Evolutionary conservation across 2,329 filamentous ascomycete species (phyloP).

Genomic region (Teratosphaeriaceae sp.): DNA sequence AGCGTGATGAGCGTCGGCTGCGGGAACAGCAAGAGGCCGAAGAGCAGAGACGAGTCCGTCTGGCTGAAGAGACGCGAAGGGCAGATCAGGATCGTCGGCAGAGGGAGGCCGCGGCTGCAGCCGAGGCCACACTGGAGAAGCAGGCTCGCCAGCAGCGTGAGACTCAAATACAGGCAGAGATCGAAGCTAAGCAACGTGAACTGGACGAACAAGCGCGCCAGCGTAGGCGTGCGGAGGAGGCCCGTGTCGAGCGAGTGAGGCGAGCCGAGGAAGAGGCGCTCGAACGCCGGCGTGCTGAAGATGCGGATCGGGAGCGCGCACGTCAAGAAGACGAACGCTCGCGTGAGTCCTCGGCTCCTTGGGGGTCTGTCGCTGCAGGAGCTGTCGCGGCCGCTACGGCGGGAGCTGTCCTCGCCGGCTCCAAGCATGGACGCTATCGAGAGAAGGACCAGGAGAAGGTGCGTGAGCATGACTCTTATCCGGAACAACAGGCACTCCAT

Average conservation of each 20-base stretch:
- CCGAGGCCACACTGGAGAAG: slow-evolving; percentile 7
- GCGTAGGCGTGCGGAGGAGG: slow-evolving; percentile 9
- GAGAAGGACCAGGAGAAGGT: slow-evolving; percentile 14
- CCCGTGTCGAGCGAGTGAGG: slow-evolving; percentile 6
- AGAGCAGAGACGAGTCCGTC: slow-evolving; percentile 5
- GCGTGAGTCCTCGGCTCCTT: slow-evolving; percentile 21
- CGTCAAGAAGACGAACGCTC: slow-evolving; percentile 18
- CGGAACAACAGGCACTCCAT: slow-evolving; percentile 8
- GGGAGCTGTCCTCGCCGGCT: slow-evolving; percentile 23
- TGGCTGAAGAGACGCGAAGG: slow-evolving; percentile 6
- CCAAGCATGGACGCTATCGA: slow-evolving; percentile 11
- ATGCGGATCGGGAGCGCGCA: slow-evolving; percentile 21
- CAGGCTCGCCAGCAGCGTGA: slow-evolving; percentile 8
- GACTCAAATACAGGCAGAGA: slow-evolving; percentile 14
- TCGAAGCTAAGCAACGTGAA: slow-evolving; percentile 8
- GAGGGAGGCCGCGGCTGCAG: slow-evolving; percentile 6
- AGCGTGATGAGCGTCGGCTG: slow-evolving; percentile 6
- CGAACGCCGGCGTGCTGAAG: slow-evolving; percentile 5
- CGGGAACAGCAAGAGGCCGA: slow-evolving; percentile 8
- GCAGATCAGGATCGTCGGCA: slow-evolving; percentile 6
- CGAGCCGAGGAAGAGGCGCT: slow-evolving; percentile 4
- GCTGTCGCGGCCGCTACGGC: slow-evolving; percentile 26
- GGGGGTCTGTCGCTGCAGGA: slow-evolving; percentile 32
- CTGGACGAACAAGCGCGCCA: slow-evolving; percentile 4
- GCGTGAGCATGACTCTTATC: slow-evolving; percentile 9